Evolutionary conservation across 345 rosid species (phyloP).

Genomic region (Camelina sativa): DNA sequence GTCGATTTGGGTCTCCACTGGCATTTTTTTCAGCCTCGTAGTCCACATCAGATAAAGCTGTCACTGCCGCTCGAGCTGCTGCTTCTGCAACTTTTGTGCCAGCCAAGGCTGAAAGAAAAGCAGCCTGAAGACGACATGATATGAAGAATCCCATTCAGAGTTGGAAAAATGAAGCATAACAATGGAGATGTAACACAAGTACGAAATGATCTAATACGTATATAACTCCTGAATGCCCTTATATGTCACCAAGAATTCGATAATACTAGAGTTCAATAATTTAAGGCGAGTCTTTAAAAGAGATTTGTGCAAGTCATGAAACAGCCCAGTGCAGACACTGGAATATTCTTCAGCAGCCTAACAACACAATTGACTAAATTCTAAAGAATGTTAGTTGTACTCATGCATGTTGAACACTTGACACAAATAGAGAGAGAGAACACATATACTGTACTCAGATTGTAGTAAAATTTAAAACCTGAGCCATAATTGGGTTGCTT

Average conservation of each 20-base stretch:
- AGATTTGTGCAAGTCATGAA: neutral
- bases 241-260: neutral
- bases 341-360: neutral
- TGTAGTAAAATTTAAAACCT: constrained; percentile 52
- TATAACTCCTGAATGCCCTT: neutral
- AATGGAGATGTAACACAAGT: neutral
- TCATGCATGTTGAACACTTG: neutral
- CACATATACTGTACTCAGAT: neutral
- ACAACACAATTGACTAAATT: neutral
- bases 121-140: constrained; percentile 60
- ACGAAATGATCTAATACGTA: neutral
- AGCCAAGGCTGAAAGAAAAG: constrained; percentile 87
- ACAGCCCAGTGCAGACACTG: neutral
- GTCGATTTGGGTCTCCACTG: constrained; percentile 42
- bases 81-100: constrained; percentile 84
- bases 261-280: constrained; percentile 1
- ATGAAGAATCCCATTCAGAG: constrained; percentile 15
- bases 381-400: neutral
- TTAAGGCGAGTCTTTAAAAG: neutral
- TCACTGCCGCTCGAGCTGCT: constrained; percentile 79
- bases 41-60: constrained; percentile 55
- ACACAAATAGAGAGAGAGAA: neutral
- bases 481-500: constrained; percentile 98
- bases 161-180: neutral
- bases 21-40: constrained; percentile 46